Percentiles rank a stretch among this genome's conserved stretches.
phyloP scores from a whole-genome alignment of 148 eudicot species.

The Fagopyrum tataricum region DNA sequence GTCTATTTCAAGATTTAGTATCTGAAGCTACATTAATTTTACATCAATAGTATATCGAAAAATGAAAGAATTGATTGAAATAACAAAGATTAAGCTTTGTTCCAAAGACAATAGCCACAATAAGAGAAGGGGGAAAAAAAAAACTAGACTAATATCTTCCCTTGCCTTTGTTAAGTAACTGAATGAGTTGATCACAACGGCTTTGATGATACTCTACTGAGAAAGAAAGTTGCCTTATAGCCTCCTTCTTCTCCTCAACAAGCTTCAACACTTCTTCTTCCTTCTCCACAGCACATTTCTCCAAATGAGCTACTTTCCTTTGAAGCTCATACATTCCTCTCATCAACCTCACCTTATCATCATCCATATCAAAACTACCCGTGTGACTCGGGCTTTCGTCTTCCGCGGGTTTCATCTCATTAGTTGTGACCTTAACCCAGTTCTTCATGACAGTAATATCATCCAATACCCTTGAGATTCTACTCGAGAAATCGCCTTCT shows the following conservation, averaged over 20 bases:
- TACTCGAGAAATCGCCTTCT: conserved; percentile 34
- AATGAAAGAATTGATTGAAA: not conserved
- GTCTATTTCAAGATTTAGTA: too few relatives aligned
- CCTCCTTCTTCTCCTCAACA: conserved; percentile 73
- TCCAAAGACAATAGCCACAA: not conserved
- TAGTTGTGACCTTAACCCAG: conserved; percentile 42
- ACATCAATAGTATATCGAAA: not conserved
- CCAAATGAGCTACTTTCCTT: conserved; percentile 36
- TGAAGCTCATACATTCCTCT: conserved; percentile 31
- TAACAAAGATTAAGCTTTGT: not conserved
- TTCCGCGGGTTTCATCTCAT: conserved; percentile 31
- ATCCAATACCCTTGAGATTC: conserved; percentile 48
- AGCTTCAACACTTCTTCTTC: conserved; percentile 49
- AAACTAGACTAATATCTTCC: not conserved
- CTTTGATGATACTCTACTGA: conserved; percentile 67
- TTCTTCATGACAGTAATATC: conserved; percentile 61
- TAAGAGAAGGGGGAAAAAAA: not conserved
- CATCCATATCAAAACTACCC: conserved; percentile 27
- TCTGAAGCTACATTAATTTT: too few relatives aligned
- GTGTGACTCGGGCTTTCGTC: conserved; percentile 18
- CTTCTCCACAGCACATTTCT: conserved; percentile 38
- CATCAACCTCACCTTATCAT: conserved; percentile 28
- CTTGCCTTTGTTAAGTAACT: conserved; percentile 12
- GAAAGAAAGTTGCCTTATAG: conserved; percentile 72
- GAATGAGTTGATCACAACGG: conserved; percentile 35